A percentile compares a stretch with the other conserved stretches of the same genome.
phyloP scores from a whole-genome alignment of 225 moss, liverwort and hornwort genomes.

The Ulota crispa region DNA sequence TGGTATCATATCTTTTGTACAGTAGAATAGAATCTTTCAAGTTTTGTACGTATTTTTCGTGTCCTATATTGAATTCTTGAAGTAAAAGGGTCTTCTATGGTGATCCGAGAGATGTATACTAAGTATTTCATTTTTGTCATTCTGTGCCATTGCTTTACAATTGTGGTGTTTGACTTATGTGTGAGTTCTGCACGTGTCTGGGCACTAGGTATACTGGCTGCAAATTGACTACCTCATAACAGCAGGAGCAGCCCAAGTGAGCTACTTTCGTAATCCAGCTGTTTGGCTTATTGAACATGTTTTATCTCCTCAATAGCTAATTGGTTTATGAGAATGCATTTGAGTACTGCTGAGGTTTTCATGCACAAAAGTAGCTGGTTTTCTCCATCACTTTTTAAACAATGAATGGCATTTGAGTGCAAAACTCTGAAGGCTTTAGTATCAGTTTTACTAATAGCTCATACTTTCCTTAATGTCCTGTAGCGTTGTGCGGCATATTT shows the following conservation, averaged over 20 bases:
- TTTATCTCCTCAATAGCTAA: not conserved
- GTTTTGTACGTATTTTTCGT: not conserved
- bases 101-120: not conserved
- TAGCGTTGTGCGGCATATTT: slow-evolving; percentile 94
- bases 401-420: not conserved
- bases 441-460: not conserved
- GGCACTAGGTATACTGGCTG: slow-evolving; percentile 91
- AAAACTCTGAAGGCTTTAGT: not conserved
- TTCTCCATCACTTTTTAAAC: not conserved
- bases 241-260: slow-evolving; percentile 88
- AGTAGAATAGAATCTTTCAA: not conserved
- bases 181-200: slow-evolving; percentile 14
- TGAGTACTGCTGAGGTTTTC: not conserved
- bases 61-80: not conserved
- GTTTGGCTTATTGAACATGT: not conserved
- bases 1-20: not conserved
- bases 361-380: slow-evolving; percentile 11
- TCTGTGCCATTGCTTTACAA: not conserved
- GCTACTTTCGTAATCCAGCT: slow-evolving; percentile 19
- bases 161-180: not conserved
- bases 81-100: not conserved
- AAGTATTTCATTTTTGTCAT: not conserved
- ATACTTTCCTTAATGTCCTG: slow-evolving; percentile 5
- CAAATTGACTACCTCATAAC: slow-evolving; percentile 88
- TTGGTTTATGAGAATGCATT: not conserved